Percentiles rank a stretch among this genome's conserved stretches.
phyloP scores from a whole-genome alignment of 179 eudicot genomes.

The Carnegiea gigantea region DNA sequence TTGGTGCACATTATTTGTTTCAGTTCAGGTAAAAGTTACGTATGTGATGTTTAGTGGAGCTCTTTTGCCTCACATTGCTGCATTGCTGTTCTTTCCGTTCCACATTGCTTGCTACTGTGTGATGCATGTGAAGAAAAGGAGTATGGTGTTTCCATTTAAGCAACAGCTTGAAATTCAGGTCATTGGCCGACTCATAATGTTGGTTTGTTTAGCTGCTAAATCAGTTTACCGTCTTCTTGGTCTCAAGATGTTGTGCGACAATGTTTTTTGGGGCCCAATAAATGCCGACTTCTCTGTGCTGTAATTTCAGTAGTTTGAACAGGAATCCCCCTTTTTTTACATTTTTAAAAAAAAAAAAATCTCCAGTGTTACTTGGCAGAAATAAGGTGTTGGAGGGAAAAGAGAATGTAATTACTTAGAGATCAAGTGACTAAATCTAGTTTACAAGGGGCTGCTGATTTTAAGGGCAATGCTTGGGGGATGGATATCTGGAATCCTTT shows the following conservation, averaged over 20 bases:
- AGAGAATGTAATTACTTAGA: background rate
- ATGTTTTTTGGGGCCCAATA: background rate
- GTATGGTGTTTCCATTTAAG: background rate
- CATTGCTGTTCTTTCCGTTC: background rate
- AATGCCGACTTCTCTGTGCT: background rate
- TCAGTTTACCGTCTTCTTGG: background rate
- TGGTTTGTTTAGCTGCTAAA: background rate
- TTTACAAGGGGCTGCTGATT: background rate
- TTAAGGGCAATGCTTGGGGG: background rate
- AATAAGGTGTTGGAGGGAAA: background rate
- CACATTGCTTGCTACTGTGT: slow-evolving; percentile 5
- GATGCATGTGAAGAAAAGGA: background rate
- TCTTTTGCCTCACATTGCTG: too few species aligned
- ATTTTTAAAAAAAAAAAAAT: too few species aligned
- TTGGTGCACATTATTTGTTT: too few species aligned
- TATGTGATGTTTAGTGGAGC: too few species aligned
- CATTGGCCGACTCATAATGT: background rate
- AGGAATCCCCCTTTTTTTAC: background rate
- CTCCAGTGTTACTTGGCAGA: background rate
- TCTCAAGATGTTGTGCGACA: background rate
- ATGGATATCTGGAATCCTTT: background rate
- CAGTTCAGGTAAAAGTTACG: too few species aligned
- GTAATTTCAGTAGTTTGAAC: background rate
- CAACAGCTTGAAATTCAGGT: background rate
- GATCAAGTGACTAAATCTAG: background rate